Base-by-base conservation (phyloP, 345 rosid genomes). In the Pistacia integerrima region DNA sequence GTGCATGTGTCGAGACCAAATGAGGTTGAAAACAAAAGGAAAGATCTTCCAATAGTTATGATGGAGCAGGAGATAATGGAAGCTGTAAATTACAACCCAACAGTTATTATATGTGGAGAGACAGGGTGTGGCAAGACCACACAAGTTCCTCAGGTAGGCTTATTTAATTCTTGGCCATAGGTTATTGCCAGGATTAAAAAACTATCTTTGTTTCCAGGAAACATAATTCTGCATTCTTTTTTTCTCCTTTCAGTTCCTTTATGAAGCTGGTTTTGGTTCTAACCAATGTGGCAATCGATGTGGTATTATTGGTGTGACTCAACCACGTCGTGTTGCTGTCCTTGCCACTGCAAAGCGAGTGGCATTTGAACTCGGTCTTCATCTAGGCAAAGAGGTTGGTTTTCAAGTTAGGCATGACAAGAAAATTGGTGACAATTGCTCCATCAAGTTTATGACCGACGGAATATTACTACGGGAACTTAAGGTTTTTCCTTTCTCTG, bases 61-160 rank as follows among this genome's bases (percentile, higher is more conserved):
- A 93, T 95, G 99, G 99, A 95, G 85, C 99, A 93, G 78, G 99
- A 95, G 84, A 92, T 93, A 66, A 93, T 95, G 99, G 97, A 93
- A 85, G 95, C 96, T 66, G 87, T 93, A 69, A 90, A 93, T 78
- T 84, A 88, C 59, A 86, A 93, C 55, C 73, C 90, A 2, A 64
- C 84, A 1, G 82, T 92, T 72, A 90, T 93, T 74, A 85, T 95
- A 73, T 90, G 94, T 54, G 96, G 99, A 80, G 94, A 95, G 85
- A 95, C 98, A 30, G 98, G 98, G 49, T 91, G 97, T 84, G 98
- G 98, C 78, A 94, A 94, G 88, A 94, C 98, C 61, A 94, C 97
- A 61, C 98, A 94, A 83, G 95, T 94, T 79, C 98, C 97, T 64
- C 98, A 92, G 96, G 98, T 94, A 55, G 58, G 82, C 77, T 72